Evolutionary conservation across 306 rosid species (phyloP).

Genomic region (Pterocarpus macrocarpus): DNA sequence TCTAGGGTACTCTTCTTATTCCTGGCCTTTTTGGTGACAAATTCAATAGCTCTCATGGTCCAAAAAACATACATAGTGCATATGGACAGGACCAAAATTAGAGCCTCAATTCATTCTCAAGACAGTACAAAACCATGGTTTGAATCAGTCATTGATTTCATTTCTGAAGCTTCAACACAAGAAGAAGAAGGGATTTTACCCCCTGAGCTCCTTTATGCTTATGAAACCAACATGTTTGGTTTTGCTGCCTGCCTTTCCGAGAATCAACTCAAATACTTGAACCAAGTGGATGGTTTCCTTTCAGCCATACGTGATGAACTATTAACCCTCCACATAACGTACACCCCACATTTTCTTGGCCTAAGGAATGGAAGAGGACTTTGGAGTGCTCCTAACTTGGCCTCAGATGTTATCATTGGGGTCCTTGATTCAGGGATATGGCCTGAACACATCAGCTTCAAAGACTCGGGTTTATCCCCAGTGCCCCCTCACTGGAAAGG

Average conservation of each 20-base stretch:
- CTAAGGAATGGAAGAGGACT: constrained; percentile 59
- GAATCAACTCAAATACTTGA: constrained; percentile 59
- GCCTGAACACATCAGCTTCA: constrained; percentile 81
- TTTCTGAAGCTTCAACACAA: constrained; percentile 52
- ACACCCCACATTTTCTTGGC: constrained; percentile 72
- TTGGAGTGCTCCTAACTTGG: constrained; percentile 62
- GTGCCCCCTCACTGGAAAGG: constrained; percentile 78
- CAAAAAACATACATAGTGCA: constrained; percentile 71
- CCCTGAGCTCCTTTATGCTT: constrained; percentile 64
- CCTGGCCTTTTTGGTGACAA: constrained; percentile 52
- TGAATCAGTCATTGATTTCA: constrained; percentile 56
- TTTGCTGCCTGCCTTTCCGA: constrained; percentile 66
- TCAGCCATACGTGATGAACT: constrained; percentile 69
- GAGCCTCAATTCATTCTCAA: constrained; percentile 47
- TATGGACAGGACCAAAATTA: constrained; percentile 67
- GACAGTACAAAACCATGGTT: constrained; percentile 59
- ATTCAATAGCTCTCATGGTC: constrained; percentile 51
- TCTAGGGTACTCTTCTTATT: constrained; percentile 50
- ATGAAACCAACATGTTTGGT: constrained; percentile 68
- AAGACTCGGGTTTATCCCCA: constrained; percentile 56
- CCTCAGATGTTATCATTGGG: constrained; percentile 71
- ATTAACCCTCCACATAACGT: constrained; percentile 67
- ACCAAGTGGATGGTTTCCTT: constrained; percentile 61
- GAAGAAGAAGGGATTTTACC: constrained; percentile 38
- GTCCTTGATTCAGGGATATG: constrained; percentile 77